Percentiles rank a stretch among this genome's conserved stretches.
These are phyloP conservation scores for Tetrahymena elliotti DNA, from an alignment of 73 alveolate species.

Conservation along the genomic window DNA sequence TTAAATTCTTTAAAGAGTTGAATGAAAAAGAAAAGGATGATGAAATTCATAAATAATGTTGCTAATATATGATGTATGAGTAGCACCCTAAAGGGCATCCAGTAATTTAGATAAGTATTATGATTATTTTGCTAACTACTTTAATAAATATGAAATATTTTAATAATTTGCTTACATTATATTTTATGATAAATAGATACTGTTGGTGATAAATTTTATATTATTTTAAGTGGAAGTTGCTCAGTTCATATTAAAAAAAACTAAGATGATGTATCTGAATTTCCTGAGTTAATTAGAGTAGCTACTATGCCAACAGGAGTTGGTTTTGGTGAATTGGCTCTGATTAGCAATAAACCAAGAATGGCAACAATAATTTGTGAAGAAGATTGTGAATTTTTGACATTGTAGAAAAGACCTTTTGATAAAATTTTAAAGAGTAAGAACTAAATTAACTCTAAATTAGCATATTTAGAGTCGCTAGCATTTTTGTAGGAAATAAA, in stretches of 20 bases:
- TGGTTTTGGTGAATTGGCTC: not conserved
- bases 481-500: not conserved
- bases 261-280: not conserved
- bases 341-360: not conserved
- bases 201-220: not conserved
- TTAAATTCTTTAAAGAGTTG: not conserved
- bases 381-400: not conserved
- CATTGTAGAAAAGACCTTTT: not conserved
- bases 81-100: constrained; percentile 1
- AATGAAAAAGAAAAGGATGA: not conserved
- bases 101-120: not conserved
- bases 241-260: not conserved
- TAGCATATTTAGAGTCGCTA: not conserved
- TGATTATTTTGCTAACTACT: not conserved
- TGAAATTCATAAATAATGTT: not conserved
- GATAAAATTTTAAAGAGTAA: not conserved
- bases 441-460: not conserved
- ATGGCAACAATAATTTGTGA: not conserved
- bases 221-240: not conserved
- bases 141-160: not conserved
- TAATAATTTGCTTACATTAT: not conserved
- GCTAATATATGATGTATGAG: not conserved
- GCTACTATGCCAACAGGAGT: not conserved
- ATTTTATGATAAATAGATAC: not conserved
- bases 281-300: not conserved